A percentile compares a stretch with the other conserved stretches of the same genome.
These are phyloP conservation scores for Rhizomucor miehei DNA, from an alignment of 371 early-diverging fungal genomes.

Conservation along the genomic window DNA sequence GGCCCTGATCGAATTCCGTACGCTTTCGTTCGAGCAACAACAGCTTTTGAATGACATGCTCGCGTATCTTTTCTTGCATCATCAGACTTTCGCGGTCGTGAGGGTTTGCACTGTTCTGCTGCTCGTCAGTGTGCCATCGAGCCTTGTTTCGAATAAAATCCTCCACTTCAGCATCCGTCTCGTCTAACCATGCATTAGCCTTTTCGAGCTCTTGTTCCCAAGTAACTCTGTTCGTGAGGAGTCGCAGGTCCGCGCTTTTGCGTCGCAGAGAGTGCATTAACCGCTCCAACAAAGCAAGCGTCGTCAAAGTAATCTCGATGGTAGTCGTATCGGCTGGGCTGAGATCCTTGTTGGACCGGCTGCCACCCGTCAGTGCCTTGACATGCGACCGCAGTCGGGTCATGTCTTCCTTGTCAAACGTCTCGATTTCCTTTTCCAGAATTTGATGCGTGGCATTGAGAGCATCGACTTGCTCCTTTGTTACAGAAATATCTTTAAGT, in stretches of 20 bases:
- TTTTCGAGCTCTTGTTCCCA: slow-evolving; percentile 47
- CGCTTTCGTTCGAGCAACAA: slow-evolving; percentile 30
- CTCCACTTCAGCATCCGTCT: slow-evolving; percentile 26
- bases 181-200: slow-evolving; percentile 31
- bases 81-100: slow-evolving; percentile 13
- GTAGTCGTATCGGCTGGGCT: slow-evolving; percentile 58
- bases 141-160: slow-evolving; percentile 27
- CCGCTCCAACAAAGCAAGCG: slow-evolving; percentile 42
- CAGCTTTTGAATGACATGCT: slow-evolving; percentile 25
- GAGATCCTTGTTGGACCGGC: slow-evolving; percentile 35
- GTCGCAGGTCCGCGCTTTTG: slow-evolving; percentile 33
- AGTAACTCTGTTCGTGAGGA: slow-evolving; percentile 32
- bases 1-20: slow-evolving; percentile 39
- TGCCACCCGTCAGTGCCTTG: slow-evolving; percentile 40
- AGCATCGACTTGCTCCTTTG: slow-evolving; percentile 28
- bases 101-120: neutral
- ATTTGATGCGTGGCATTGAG: slow-evolving; percentile 32
- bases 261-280: slow-evolving; percentile 32
- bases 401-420: slow-evolving; percentile 52
- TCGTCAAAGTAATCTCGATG: slow-evolving; percentile 50
- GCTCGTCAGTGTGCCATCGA: slow-evolving; percentile 29
- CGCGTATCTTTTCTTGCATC: slow-evolving; percentile 25
- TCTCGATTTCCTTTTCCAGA: slow-evolving; percentile 45
- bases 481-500: slow-evolving; percentile 11
- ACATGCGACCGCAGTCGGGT: slow-evolving; percentile 51